A percentile compares a stretch with the other conserved stretches of the same genome.
Evolutionary conservation across 2,329 filamentous ascomycete genomes (phyloP).

Genomic region (Fusarium bactridioides): DNA sequence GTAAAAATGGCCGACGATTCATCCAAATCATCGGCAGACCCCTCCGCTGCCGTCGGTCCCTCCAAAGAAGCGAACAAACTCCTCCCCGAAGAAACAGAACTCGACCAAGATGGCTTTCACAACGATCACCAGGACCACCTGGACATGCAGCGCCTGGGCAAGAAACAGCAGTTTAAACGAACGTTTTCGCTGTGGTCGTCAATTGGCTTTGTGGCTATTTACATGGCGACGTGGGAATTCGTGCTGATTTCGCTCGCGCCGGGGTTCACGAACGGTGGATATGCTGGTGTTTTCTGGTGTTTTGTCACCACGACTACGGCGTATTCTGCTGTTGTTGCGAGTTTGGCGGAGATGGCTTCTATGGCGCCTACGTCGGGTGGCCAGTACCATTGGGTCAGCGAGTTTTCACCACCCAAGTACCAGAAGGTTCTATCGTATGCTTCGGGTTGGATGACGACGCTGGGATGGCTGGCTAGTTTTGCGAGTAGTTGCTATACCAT

Average conservation of each 20-base stretch:
- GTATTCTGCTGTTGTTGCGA: constrained; percentile 17
- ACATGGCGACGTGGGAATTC: constrained; percentile 30
- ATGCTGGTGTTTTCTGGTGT: constrained; percentile 25
- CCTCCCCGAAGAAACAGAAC: not conserved
- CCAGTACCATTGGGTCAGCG: constrained; percentile 25
- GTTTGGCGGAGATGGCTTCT: constrained; percentile 25
- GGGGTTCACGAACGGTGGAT: constrained; percentile 17
- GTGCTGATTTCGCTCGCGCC: constrained; percentile 23
- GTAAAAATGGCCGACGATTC: not conserved
- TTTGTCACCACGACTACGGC: constrained; percentile 7
- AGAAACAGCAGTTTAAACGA: constrained; percentile 24
- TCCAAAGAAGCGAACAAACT: constrained; percentile 4
- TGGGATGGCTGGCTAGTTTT: constrained; percentile 26
- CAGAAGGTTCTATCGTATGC: constrained; percentile 20
- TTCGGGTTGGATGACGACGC: constrained; percentile 20
- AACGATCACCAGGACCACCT: constrained; percentile 19
- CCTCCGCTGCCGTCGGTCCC: not conserved
- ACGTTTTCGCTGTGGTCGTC: constrained; percentile 23
- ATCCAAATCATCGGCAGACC: constrained; percentile 2
- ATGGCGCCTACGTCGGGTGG: constrained; percentile 26
- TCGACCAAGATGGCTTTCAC: constrained; percentile 20
- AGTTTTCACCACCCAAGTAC: constrained; percentile 13
- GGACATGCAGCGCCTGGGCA: constrained; percentile 25
- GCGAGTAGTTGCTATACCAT: constrained; percentile 25
- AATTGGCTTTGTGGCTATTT: constrained; percentile 24